Evolutionary conservation across 495 filamentous ascomycete genomes (phyloP), one percentile per base, ranked within the genome.

Genomic region (Aspergillus avenaceus): DNA sequence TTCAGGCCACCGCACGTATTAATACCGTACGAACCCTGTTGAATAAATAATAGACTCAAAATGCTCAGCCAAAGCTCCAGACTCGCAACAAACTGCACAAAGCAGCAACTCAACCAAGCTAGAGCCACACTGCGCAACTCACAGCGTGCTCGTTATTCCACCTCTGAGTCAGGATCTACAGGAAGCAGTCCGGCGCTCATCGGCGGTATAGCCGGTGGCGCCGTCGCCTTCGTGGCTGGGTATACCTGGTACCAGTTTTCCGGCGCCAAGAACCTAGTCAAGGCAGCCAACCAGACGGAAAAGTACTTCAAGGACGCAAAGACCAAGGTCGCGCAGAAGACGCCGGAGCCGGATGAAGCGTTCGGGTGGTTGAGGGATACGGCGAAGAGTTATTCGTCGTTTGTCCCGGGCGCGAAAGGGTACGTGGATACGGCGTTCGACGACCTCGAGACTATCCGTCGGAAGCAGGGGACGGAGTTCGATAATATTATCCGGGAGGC

Each of bases 341-440:
- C 80, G 3, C 83, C 84, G 0, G 77, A 76, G 50, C 72, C 82
- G 2, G 80, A 83, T 45, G 71, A 82, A 52, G 81, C 81, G 0
- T 59, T 84, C 26, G 55, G 72, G 36, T 80, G 75, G 71, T 65
- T 87, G 46, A 74, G 76, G 49, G 65, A 79, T 32, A 77, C 82
- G 2, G 75, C 75, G 8, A 78, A 76, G 37, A 76, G 77, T 12
- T 87, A 87, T 52, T 79, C 81, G 3, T 68, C 61, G n/a, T 83
- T 82, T 68, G 76, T 88, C 26, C 85, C 85, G 4, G 85, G 84
- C n/a, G 84, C 74, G 4, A 72, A 74, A 9, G 62, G 67, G 14
- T 83, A 82, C 54, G 72, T 85, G 42, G 82, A 86, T 56, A 63
- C 65, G 2, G 76, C 72, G 2, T 87, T 88, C 59, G 66, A 82